A percentile compares a stretch with the other conserved stretches of the same genome.
Evolutionary conservation across 306 rosid genomes (phyloP).

Genomic region (Morella rubra): DNA sequence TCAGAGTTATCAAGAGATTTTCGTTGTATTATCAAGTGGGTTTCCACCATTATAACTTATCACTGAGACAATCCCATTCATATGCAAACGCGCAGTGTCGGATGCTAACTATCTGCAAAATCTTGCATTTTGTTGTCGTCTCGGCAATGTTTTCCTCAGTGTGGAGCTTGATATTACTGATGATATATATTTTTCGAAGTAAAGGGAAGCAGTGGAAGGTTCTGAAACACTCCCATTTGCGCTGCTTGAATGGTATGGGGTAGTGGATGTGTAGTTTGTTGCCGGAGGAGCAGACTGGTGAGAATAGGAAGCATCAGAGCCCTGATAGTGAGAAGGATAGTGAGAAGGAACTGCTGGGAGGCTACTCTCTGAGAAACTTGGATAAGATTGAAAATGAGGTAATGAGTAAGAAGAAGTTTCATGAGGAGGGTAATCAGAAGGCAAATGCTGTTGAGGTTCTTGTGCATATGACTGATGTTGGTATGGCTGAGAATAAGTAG

Average conservation of each 20-base stretch:
- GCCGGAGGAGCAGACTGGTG: slow-evolving; percentile 58
- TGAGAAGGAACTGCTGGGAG: slow-evolving; percentile 74
- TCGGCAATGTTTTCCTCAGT: no score
- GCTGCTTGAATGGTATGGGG: slow-evolving; percentile 49
- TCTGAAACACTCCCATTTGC: slow-evolving; percentile 53
- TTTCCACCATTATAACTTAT: no score
- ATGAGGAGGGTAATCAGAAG: slow-evolving; percentile 57
- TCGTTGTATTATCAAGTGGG: no score
- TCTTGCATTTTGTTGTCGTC: no score
- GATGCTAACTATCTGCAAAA: no score
- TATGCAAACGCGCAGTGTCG: no score
- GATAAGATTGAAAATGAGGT: slow-evolving; percentile 90
- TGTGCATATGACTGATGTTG: slow-evolving; percentile 63
- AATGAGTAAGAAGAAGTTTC: slow-evolving; percentile 50
- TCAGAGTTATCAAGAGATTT: no score
- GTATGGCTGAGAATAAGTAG: slow-evolving; percentile 61
- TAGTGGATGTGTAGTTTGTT: slow-evolving; percentile 44
- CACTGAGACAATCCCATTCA: no score
- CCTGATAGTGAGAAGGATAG: slow-evolving; percentile 55
- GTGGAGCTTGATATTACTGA: no score
- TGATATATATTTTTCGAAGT: no score
- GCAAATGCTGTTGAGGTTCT: slow-evolving; percentile 61
- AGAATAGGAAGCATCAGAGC: slow-evolving; percentile 67
- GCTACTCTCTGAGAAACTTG: slow-evolving; percentile 87
- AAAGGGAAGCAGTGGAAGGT: slow-evolving; percentile 51